Base-by-base conservation (phyloP, 2,329 filamentous ascomycete species). In the Arthroderma sp. region DNA sequence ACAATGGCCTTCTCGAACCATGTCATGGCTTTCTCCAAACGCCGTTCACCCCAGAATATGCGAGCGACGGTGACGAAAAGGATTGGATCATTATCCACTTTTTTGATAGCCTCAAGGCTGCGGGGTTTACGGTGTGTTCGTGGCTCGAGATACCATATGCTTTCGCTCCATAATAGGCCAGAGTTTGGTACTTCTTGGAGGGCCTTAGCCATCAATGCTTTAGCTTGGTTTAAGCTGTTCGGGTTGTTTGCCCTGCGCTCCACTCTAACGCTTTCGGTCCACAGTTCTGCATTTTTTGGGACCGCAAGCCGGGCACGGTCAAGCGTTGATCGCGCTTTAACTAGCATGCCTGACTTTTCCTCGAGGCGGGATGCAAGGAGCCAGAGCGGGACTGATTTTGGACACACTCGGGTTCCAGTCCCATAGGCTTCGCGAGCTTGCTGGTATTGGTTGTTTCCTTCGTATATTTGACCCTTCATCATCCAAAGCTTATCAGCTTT, bases 401-500 rank as follows among this genome's bases (percentile, higher is more conserved):
- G 79, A 45, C 86, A 89, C 0, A 85, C 85, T 57, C 91, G 83
- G 36, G 89, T 93, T 32, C 91, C 91, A 4, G 85, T 82, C 47
- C 77, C 78, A 64, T 91, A 96, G 0, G 89, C 87, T 61, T 96
- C 87, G 39, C 91, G 79, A 3, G 91, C 91, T 63, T 91, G 84
- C 0, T 83, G 80, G 9, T 83, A 68, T 66, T 86, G 87, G 54
- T 77, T 80, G 39, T 87, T 74, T 37, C 80, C 75, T 58, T 95
- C 84, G 70, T 98, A 98, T 50, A 96, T 91, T 60, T 98, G 91
- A 0, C 93, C 91, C 66, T 98, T 98, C 70, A 94, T 85, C 84
- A 96, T 95, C 82, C 89, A 95, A 27, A 98, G 73, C 65, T 96
- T 96, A 43, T 85, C 75, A 8, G 83, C 78, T 38, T 80, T 77